Evolutionary conservation across 2,329 filamentous ascomycete species (phyloP), one percentile per base, ranked within the genome.

Genomic region (Phaeosphaeria sp.): DNA sequence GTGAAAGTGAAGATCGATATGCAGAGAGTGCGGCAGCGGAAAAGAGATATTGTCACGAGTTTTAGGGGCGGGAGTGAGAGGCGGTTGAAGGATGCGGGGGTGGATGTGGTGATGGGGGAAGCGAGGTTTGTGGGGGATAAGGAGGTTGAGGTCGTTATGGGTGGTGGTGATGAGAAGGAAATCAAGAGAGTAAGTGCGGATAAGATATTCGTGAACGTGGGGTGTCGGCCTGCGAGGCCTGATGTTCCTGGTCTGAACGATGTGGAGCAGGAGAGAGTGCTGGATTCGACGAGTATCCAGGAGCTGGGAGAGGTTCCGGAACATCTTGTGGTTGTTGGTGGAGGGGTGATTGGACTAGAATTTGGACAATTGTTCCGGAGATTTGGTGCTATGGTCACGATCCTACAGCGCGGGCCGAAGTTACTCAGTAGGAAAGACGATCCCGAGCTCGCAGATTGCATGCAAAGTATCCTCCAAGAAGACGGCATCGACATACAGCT

Each of bases 351-450:
- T 30, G 84, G 83, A 1, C 70, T 85, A 11, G 83, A 86, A 62
- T 86, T 85, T 59, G 83, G 78, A 2, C 83, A 86, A 68, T 74
- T 85, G 24, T 83, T 85, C 68, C 73, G 78, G 1, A 76, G 84
- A 18, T 69, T 86, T 15, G 83, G 83, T 0, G 76, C 82, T 2
- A 69, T 79, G 27, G 83, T 86, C 43, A 83, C 80, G 1, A 68
- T 86, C 45, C 55, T 85, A 3, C 81, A 85, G 44, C 69, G 79
- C 9, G 75, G 67, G 3, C 60, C 67, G 18, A 80, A 80, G 53
- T 69, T 85, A 11, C 67, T 84, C 2, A 77, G 77, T 0, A 56
- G 25, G 22, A 70, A 76, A 20, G 83, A 85, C 57, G 83, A 86
- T 57, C 48, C 67, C n/a, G 82, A 86, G 42, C 70, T 85, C 6